Evolutionary conservation across 169 alveolate genomes (phyloP).

Genomic region (Eimeria praecox): DNA sequence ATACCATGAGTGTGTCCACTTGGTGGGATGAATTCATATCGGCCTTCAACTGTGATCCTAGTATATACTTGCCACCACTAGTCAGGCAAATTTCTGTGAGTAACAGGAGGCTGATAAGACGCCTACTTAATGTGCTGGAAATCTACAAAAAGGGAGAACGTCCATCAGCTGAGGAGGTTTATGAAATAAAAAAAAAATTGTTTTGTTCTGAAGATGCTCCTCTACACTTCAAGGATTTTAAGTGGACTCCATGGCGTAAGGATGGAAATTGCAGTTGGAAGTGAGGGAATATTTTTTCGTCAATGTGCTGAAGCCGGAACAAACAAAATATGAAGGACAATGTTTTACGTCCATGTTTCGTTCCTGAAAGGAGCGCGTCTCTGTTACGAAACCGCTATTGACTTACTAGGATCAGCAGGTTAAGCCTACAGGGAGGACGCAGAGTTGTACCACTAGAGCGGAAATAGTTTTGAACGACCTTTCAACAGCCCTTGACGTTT

Average conservation of each 20-base stretch:
- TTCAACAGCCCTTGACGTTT: neutral
- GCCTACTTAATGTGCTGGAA: neutral
- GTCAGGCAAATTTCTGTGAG: neutral
- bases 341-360: too few relatives aligned
- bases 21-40: neutral
- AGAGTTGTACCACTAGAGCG: neutral
- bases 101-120: neutral
- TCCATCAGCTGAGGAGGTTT: neutral
- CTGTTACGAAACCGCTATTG: too few relatives aligned
- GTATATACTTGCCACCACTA: neutral
- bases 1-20: neutral
- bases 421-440: neutral
- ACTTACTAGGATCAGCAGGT: too few relatives aligned
- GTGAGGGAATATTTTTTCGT: neutral
- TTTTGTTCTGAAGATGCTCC: neutral
- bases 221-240: neutral
- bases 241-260: neutral
- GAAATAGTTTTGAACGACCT: neutral
- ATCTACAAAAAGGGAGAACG: neutral
- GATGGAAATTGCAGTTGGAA: neutral
- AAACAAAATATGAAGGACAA: neutral
- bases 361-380: too few relatives aligned
- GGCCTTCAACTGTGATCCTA: neutral
- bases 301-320: neutral
- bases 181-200: neutral